These are phyloP conservation scores for Nidularia pulvinata DNA, from an alignment of 768 basidiomycete genomes.

Conservation along the genomic window DNA sequence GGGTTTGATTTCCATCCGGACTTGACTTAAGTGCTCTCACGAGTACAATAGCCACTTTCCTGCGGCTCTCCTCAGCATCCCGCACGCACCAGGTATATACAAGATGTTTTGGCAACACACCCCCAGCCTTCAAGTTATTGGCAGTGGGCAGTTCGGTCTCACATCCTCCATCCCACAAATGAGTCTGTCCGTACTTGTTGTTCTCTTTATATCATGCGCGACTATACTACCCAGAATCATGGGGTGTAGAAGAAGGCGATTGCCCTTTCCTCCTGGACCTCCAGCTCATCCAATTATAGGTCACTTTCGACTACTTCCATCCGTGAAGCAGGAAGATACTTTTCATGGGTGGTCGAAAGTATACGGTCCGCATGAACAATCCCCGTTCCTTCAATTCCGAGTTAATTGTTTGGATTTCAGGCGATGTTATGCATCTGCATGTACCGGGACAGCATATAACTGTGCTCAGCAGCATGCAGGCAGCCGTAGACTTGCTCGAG, in stretches of 20 bases:
- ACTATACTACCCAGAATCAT: too few relatives aligned
- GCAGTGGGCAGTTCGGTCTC: too few relatives aligned
- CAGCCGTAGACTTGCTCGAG: neutral
- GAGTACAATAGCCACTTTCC: too few relatives aligned
- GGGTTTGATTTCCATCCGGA: too few relatives aligned
- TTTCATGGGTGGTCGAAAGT: constrained; percentile 23
- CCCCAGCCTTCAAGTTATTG: too few relatives aligned
- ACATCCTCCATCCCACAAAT: too few relatives aligned
- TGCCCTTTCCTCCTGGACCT: constrained; percentile 26
- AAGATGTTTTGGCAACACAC: too few relatives aligned
- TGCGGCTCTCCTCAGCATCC: too few relatives aligned
- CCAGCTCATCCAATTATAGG: constrained; percentile 34
- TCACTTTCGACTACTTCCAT: constrained; percentile 30
- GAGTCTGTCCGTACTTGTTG: too few relatives aligned
- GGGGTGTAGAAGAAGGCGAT: neutral
- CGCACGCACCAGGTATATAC: too few relatives aligned
- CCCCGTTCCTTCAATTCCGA: neutral
- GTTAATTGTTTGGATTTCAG: constrained; percentile 2
- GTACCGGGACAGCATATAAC: neutral
- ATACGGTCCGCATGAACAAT: constrained; percentile 20
- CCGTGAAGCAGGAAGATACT: constrained; percentile 2
- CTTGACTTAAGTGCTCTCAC: too few relatives aligned
- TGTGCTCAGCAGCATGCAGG: neutral
- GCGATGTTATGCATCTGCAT: neutral
- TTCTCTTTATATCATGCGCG: too few relatives aligned